phyloP scores from a whole-genome alignment of 345 rosid genomes.

The Cardamine chenopodiifolia region DNA sequence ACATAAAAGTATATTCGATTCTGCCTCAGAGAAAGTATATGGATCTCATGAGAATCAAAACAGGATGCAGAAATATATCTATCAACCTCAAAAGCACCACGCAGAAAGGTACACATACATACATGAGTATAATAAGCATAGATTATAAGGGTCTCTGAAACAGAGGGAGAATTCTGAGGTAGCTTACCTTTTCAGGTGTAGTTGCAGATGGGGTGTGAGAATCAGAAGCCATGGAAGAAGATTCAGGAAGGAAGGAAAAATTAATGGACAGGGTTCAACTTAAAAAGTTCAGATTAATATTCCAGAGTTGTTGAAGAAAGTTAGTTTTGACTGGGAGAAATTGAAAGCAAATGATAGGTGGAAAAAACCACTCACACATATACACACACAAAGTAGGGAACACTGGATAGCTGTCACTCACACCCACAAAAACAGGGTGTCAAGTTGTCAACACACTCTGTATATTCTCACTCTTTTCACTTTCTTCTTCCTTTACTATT shows the following conservation, averaged over 20 bases:
- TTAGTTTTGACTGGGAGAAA: slow-evolving; percentile 26
- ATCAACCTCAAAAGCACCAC: slow-evolving; percentile 11
- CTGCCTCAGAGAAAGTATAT: neutral
- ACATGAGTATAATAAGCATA: slow-evolving; percentile 1
- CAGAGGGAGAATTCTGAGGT: neutral
- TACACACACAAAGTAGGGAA: slow-evolving; percentile 43
- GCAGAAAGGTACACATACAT: slow-evolving; percentile 3
- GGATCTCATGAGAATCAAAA: slow-evolving; percentile 9
- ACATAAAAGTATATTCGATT: neutral
- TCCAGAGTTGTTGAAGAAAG: slow-evolving; percentile 32
- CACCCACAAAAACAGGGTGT: slow-evolving; percentile 40
- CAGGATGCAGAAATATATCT: slow-evolving; percentile 13
- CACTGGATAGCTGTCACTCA: slow-evolving; percentile 42
- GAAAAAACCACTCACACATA: slow-evolving; percentile 31
- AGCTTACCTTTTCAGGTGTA: slow-evolving; percentile 36
- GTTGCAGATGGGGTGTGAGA: slow-evolving; percentile 31
- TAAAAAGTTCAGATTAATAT: neutral
- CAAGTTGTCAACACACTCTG: slow-evolving; percentile 45
- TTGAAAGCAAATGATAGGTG: slow-evolving; percentile 31
- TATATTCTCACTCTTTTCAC: slow-evolving; percentile 39
- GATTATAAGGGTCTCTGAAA: slow-evolving; percentile 17
- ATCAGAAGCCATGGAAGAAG: slow-evolving; percentile 45
- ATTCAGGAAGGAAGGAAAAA: slow-evolving; percentile 28
- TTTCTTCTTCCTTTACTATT: slow-evolving; percentile 24
- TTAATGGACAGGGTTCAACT: slow-evolving; percentile 42